Conservation (phyloP, 805 yeast species). For the Zygosaccharomyces lentus region DNA sequence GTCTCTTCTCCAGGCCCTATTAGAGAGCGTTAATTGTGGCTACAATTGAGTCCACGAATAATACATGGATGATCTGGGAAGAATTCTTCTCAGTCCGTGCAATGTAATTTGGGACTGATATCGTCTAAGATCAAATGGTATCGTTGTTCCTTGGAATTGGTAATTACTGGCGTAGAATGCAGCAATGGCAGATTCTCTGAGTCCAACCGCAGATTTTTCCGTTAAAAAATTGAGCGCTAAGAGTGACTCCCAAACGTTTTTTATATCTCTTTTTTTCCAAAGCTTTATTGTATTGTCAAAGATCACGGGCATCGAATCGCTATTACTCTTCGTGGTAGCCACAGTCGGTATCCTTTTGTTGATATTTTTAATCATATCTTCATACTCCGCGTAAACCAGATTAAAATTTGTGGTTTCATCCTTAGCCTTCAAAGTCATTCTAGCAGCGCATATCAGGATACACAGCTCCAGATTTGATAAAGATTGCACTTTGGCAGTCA, state of each 20-base stretch:
- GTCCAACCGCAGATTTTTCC: slow-evolving; percentile 43
- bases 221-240: slow-evolving; percentile 51
- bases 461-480: slow-evolving; percentile 71
- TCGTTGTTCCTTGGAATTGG: slow-evolving; percentile 37
- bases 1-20: neutral
- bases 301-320: slow-evolving; percentile 31
- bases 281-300: slow-evolving; percentile 44
- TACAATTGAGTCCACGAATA: slow-evolving; percentile 35
- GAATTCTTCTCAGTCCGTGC: slow-evolving; percentile 43
- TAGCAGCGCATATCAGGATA: slow-evolving; percentile 67
- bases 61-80: slow-evolving; percentile 30
- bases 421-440: slow-evolving; percentile 58
- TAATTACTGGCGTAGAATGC: slow-evolving; percentile 39
- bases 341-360: slow-evolving; percentile 39
- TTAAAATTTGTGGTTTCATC: slow-evolving; percentile 66
- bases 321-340: slow-evolving; percentile 23
- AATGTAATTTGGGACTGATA: slow-evolving; percentile 49
- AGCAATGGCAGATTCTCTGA: slow-evolving; percentile 38
- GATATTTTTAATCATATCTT: slow-evolving; percentile 44
- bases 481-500: slow-evolving; percentile 29
- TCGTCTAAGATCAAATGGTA: slow-evolving; percentile 43
- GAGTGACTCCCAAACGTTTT: slow-evolving; percentile 71
- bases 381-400: slow-evolving; percentile 71
- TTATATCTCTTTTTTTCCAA: slow-evolving; percentile 59
- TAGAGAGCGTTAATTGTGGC: neutral